Base-by-base conservation (phyloP, 2,329 filamentous ascomycete genomes). In the Neurospora sp. region DNA sequence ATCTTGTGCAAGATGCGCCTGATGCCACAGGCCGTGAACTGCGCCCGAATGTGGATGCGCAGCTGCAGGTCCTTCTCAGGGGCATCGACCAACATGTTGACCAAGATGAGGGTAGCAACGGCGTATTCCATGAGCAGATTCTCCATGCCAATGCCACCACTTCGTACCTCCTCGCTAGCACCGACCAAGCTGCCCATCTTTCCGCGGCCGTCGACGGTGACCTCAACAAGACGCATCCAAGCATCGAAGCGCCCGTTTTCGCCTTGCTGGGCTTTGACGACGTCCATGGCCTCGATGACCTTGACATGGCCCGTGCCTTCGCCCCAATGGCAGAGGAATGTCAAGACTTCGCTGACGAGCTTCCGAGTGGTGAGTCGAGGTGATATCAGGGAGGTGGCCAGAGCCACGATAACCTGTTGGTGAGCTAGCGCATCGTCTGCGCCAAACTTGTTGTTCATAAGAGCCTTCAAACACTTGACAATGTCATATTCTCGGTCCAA, bases 381-480 rank as follows among this genome's bases (percentile, higher is more conserved):
- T 10, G 94, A 97, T 68, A 94, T 92, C 70, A 99, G 84, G 42
- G 93, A 97, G 28, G 89, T 93, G 67, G 91, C 92, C 66, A 99
- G 85, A 1, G 96, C 92, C 70, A 96, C 89, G 73, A 97, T 90
- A 73, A 98, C 92, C 78, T 95, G 93, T 78, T 96, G 92, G 78
- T 98, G 94, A 72, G 89, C 85, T 70, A 99, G 84, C 19, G 96
- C 96, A 85, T 99, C 94, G 78, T 99, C 96, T 72, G 96, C 96
- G 72, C 96, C 96, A 79, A 97, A 98, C 79, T 97, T 97, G 87
- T 97, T 99, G 88, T 99, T 99, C 91, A 98, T 97, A 70, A 98
- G 82, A 39, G 94, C 93, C 83, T 98, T 98, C 71, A 99, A 82
- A 82, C 96, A 98, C 82, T 99, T 99, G 78, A 97, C 89, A 73